Base-by-base conservation (phyloP, 495 filamentous ascomycete genomes). In the Pseudevernia furfuracea region DNA sequence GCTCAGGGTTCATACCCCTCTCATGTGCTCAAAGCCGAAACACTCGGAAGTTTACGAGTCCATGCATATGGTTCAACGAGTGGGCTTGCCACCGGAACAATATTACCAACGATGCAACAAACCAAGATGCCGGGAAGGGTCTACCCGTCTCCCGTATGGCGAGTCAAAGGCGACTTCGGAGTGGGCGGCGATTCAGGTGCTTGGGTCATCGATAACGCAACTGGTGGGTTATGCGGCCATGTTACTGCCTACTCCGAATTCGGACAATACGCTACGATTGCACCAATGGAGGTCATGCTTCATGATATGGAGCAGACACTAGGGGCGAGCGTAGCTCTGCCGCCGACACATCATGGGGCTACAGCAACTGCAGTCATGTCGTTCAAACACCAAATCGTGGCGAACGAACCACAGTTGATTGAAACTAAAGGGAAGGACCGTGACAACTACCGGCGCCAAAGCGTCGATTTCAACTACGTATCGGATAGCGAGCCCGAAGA, bases 51-150 rank as follows among this genome's bases (percentile, higher is more conserved):
- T 9, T 76, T 92, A 17, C 77, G 82, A 44, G 92, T 97, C 1
- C 92, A 96, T 71, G 94, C 90, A 73, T 87, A 91, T 69, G 93
- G 91, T n/a, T 86, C 94, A 17, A 97, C 92, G 1, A 91, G 86
- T 38, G 93, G 93, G 8, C 80, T 95, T 1, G 87, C 92, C 73
- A 84, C 79, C 1, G 93, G 93, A 0, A 78, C 84, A 41, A 90
- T 96, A 62, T 80, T 89, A 3, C 83, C 81, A 4, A 84, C 87
- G 0, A 84, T 97, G 80, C 87, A 87, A 2, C 82, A 87, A 3
- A 87, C 96, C 66, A 92, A 90, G 71, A 84, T 97, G 28, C 85
- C 87, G 67, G 90, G 90, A 4, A 87, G 93, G 49, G 79, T 84
- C 38, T 90, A 90, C 5, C 90, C 90, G 23, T 89, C 87, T 32